phyloP scores from a whole-genome alignment of 805 yeast genomes.

The Lipomyces chichibuensis region DNA sequence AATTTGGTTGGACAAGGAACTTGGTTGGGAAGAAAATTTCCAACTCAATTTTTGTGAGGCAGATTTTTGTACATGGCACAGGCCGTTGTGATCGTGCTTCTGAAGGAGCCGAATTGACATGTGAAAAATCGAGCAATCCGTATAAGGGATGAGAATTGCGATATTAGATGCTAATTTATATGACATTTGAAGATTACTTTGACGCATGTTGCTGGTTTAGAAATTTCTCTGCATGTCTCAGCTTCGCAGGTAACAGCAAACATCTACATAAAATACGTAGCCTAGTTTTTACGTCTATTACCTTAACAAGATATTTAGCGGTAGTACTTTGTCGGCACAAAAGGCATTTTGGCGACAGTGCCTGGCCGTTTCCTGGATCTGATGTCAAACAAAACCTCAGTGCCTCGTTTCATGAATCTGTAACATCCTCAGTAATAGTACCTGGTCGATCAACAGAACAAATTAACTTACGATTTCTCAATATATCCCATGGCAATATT shows the following conservation, averaged over 20 bases:
- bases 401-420: slow-evolving; percentile 71
- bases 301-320: slow-evolving; percentile 7
- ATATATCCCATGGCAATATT: slow-evolving; percentile 93
- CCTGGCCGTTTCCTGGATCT: slow-evolving; percentile 84
- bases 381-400: slow-evolving; percentile 70
- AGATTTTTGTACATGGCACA: too few relatives aligned
- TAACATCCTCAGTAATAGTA: slow-evolving; percentile 49
- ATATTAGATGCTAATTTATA: neutral
- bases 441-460: neutral
- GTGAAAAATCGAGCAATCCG: neutral
- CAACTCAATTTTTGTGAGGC: too few relatives aligned
- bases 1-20: too few relatives aligned
- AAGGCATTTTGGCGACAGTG: slow-evolving; percentile 78
- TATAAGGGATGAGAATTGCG: neutral
- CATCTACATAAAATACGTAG: neutral
- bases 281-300: neutral
- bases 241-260: neutral
- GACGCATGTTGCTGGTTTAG: neutral
- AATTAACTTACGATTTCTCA: slow-evolving; percentile 17
- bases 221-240: neutral
- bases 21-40: neutral
- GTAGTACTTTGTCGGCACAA: slow-evolving; percentile 74
- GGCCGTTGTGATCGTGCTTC: too few relatives aligned
- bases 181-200: neutral
- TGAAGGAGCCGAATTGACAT: neutral